Base-by-base conservation (phyloP, 192 early-diverging fungal species). In the Geranomyces variabilis region DNA sequence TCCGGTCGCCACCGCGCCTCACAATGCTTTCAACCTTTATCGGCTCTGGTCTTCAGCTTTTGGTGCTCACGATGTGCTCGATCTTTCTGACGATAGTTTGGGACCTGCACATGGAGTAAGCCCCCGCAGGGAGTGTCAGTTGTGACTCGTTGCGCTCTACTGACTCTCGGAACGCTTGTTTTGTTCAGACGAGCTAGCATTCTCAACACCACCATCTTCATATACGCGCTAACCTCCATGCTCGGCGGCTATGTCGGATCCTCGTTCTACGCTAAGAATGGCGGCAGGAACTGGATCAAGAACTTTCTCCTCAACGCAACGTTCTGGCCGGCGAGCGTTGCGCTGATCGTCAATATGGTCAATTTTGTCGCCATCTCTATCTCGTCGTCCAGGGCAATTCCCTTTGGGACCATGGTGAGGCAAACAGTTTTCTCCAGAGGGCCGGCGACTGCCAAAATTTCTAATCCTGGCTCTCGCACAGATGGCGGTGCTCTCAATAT, bases 361-460 rank as follows among this genome's bases (percentile, higher is more conserved):
- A 98, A 98, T 79, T 88, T 96, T 51, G 91, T 93, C 74, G 80
- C 95, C 49, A 91, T 94, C 36, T 87, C 81, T 0, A 86, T 88
- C 51, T 78, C 86, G 36, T 95, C 95, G 28, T 94, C 96, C 0
- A 88, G 90, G 8, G 96, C 96, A 0, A 94, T 96, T 17, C 94
- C 95, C 0, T 92, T 91, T 62, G 88, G 88, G 6, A 93, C 94
- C 36, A 89, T 98, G 82, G 43, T 96, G 79, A 56, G 69, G 26
- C 7, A 13, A 47, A 10, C 46, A 47, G 46, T 47, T 47, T 47
- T 47, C 46, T 13, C 46, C 19, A 19, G 46, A 10, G 46, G 12
- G 46, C 46, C 10, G 19, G 46, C 46, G 19, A n/a, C n/a, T n/a
- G n/a, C n/a, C n/a, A n/a, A n/a, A n/a, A n/a, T n/a, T n/a, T n/a